Conservation (phyloP, 805 yeast genomes). For the Metschnikowia vanudenii region DNA sequence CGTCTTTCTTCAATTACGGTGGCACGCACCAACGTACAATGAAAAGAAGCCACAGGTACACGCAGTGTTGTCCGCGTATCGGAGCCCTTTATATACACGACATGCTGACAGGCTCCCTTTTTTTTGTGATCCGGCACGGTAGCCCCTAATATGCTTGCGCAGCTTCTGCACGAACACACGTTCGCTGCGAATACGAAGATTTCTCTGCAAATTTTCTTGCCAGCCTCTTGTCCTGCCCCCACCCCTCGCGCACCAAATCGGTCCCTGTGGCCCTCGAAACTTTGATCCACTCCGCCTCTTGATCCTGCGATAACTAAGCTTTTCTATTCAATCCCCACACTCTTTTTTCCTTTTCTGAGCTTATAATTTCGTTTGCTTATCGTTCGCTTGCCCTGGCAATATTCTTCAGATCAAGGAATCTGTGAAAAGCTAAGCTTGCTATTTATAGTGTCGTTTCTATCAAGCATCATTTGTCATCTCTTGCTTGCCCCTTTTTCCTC, state of each 20-base stretch:
- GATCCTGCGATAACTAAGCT: background rate
- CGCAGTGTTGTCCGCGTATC: no score
- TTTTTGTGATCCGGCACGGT: no score
- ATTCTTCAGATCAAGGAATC: background rate
- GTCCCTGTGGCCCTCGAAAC: background rate
- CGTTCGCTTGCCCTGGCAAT: background rate
- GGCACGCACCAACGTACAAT: no score
- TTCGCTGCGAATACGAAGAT: background rate
- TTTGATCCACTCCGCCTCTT: background rate
- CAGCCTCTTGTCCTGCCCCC: background rate
- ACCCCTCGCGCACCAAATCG: constrained; percentile 4
- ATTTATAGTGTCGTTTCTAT: background rate
- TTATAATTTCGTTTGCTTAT: background rate
- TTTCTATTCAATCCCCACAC: background rate
- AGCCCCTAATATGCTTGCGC: no score
- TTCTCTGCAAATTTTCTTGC: constrained; percentile 7
- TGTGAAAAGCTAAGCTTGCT: background rate
- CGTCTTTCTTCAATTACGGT: no score
- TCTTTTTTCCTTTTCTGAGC: background rate
- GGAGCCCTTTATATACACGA: no score
- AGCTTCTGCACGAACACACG: background rate
- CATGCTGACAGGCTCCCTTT: no score
- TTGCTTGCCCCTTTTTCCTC: background rate
- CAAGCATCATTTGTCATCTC: background rate
- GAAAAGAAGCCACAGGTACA: no score